Evolutionary conservation across 345 rosid genomes (phyloP), one percentile per base, ranked within the genome.

Genomic region (Salix caprea): DNA sequence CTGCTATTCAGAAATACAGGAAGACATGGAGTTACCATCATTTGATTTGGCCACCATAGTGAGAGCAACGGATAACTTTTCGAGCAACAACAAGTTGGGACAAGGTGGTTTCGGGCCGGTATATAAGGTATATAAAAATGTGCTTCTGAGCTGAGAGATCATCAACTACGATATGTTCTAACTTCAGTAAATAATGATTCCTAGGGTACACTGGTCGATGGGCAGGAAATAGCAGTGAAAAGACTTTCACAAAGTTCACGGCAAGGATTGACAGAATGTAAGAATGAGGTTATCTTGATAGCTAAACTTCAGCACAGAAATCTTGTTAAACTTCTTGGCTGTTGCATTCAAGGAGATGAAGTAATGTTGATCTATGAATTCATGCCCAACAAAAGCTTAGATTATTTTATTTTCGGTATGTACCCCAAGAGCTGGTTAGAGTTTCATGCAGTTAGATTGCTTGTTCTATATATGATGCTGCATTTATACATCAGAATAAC

Each of bases 221-320:
- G 89, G 23, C 84, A 77, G 69, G 88, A 85, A 77, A 82, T 89
- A 13, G 90, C 89, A 2, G 86, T 89, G 66, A 89, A 89, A 61
- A 87, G 88, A 78, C 83, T 87, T 21, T 85, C 90, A 0, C 67
- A 39, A 66, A 72, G 67, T 73, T 89, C 91, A 6, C 78, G 84
- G 6, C 87, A 84, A 80, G 91, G 91, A 44, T 1, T 74, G 26
- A 69, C 73, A 15, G 91, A 88, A 78, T 85, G 86, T 70, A 84
- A 83, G 73, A 88, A 82, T 36, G 91, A 88, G 62, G 87, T 83
- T 2, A 81, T 66, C n/a, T 54, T 83, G 39, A 83, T 88, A 14
- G 85, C 84, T 15, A 86, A 86, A 70, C 85, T 88, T 71, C 91
- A 86, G 64, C 89, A 86, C 74, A 77, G 89, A 26, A 88, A 88